Percentiles rank a stretch among this genome's conserved stretches.
phyloP scores from a whole-genome alignment of 73 alveolate species.

The Strombidium stylifer region DNA sequence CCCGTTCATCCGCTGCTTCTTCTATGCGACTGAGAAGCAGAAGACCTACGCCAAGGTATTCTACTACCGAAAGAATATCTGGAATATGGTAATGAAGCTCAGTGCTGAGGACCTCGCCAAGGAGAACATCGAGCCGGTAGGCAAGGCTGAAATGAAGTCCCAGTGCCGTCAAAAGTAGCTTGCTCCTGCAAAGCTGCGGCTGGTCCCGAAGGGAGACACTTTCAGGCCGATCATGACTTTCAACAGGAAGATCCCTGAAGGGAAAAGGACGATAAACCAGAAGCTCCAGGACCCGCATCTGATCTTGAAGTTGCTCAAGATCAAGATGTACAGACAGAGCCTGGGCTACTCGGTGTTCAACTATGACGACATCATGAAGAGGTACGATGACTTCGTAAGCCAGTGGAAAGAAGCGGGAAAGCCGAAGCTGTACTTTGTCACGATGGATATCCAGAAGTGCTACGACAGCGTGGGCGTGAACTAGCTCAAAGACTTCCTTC shows the following conservation, averaged over 20 bases:
- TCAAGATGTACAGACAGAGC: constrained; percentile 38
- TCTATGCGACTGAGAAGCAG: constrained; percentile 78
- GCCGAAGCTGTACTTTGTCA: constrained; percentile 69
- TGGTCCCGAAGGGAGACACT: constrained; percentile 77
- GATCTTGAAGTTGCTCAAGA: constrained; percentile 33
- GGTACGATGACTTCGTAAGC: constrained; percentile 63
- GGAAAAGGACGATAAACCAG: constrained; percentile 23
- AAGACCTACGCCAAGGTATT: constrained; percentile 64
- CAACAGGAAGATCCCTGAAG: constrained; percentile 56
- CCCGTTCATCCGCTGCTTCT: constrained; percentile 51
- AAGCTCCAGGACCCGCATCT: constrained; percentile 11
- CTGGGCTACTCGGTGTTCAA: constrained; percentile 79
- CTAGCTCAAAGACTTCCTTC: constrained; percentile 54
- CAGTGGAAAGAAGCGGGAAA: constrained; percentile 59
- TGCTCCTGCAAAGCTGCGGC: constrained; percentile 74
- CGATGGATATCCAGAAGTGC: constrained; percentile 82
- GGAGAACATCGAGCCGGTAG: constrained; percentile 19
- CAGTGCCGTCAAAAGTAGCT: constrained; percentile 4
- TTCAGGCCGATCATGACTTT: constrained; percentile 87
- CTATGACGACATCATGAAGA: constrained; percentile 69
- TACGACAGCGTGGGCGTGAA: constrained; percentile 69
- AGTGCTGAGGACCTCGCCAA: constrained; percentile 38
- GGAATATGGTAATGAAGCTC: constrained; percentile 64
- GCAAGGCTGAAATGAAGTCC: constrained; percentile 27
- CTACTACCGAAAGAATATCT: constrained; percentile 74